phyloP scores from a whole-genome alignment of 2,329 filamentous ascomycete genomes.

The Hypomyces rosellus region DNA sequence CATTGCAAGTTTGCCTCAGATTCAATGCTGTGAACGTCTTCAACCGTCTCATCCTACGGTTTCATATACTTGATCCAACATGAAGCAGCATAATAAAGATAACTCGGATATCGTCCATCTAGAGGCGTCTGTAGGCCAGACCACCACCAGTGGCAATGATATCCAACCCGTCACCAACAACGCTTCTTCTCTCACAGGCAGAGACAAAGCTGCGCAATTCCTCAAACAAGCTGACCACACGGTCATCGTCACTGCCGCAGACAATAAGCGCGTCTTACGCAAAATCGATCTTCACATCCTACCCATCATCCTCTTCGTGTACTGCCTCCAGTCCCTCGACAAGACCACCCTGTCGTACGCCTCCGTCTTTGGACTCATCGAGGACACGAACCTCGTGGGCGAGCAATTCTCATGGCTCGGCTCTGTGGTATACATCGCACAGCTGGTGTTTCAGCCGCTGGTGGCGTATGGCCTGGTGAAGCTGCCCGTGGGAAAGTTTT shows the following conservation, averaged over 20 bases:
- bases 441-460: conserved; percentile 42
- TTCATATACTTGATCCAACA: not conserved
- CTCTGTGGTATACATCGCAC: conserved; percentile 29
- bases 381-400: conserved; percentile 42
- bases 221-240: conserved; percentile 38
- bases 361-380: conserved; percentile 55
- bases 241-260: conserved; percentile 43
- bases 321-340: conserved; percentile 33
- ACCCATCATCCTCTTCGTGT: conserved; percentile 46
- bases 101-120: conserved; percentile 9
- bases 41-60: no score
- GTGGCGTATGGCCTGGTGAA: conserved; percentile 50
- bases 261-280: conserved; percentile 41
- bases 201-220: conserved; percentile 44
- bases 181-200: conserved; percentile 8
- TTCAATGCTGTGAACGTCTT: not conserved
- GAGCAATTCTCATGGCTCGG: conserved; percentile 60
- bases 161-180: conserved; percentile 4
- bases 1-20: not conserved
- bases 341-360: conserved; percentile 47
- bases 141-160: not conserved
- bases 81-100: conserved; percentile 3
- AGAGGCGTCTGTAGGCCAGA: not conserved
- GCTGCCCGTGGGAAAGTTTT: conserved; percentile 49
- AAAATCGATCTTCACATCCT: conserved; percentile 46